phyloP scores from a whole-genome alignment of 305 asterid genomes.

The Fraxinus velutina region DNA sequence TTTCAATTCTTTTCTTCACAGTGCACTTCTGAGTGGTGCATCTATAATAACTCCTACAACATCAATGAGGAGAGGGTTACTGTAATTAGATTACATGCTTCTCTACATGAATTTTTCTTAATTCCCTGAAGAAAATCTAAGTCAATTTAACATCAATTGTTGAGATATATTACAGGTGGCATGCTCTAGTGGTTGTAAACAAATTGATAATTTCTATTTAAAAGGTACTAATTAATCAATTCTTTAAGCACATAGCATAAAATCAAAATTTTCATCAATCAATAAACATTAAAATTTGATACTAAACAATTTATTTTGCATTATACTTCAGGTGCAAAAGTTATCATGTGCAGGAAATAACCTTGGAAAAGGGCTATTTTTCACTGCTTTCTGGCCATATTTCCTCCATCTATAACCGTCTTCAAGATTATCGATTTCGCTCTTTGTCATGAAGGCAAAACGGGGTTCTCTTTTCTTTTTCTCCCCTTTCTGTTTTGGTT shows the following conservation, averaged over 20 bases:
- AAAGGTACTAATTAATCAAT: neutral
- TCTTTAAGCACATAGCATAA: neutral
- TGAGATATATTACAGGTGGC: neutral
- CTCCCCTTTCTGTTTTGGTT: constrained; percentile 46
- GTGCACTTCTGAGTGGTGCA: constrained; percentile 64
- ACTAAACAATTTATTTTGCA: neutral
- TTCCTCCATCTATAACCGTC: constrained; percentile 89
- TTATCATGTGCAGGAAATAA: constrained; percentile 7
- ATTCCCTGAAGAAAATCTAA: neutral
- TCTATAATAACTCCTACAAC: constrained; percentile 62
- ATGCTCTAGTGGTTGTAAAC: neutral
- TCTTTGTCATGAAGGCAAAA: constrained; percentile 73
- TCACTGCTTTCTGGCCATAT: constrained; percentile 69
- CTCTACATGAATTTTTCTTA: neutral
- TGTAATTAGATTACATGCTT: neutral
- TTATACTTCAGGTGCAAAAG: neutral
- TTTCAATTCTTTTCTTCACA: constrained; percentile 71
- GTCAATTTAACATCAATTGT: neutral
- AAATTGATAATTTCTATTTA: neutral
- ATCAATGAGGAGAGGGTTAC: neutral
- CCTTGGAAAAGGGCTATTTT: constrained; percentile 51
- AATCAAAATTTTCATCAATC: neutral
- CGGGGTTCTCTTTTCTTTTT: constrained; percentile 51
- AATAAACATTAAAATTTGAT: neutral
- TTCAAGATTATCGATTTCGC: constrained; percentile 68